Base-by-base conservation (phyloP, 2,329 filamentous ascomycete genomes). In the Aureobasidium sp. region DNA sequence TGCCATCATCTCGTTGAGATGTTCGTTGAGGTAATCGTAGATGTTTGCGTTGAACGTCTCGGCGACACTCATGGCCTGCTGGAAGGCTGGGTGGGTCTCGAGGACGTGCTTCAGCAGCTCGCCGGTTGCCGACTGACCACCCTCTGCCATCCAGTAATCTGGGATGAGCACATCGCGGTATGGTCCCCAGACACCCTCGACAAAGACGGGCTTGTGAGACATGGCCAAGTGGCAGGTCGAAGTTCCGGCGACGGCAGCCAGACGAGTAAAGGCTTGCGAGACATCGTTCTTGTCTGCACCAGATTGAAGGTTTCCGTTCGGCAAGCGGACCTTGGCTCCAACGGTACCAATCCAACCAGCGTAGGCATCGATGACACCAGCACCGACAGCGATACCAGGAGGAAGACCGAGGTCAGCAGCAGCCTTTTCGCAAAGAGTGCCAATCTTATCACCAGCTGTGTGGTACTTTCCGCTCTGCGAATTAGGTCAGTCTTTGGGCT, bases 311-410 rank as follows among this genome's bases (percentile, higher is more conserved):
- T 88, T 86, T 61, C 88, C 84, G 62, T 81, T 77, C 44, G 82
- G 81, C 17, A 95, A 82, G 67, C 91, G 83, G 68, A 97, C 90
- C 75, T 97, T 97, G 64, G 94, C 93, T 63, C 94, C 94, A n/a
- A 99, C 94, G 1, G 94, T 97, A 64, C 94, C 94, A 68, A 99
- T 94, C 94, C 94, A 99, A 66, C 94, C 94, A 63, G 94, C 94
- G 70, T 99, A 99, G 19, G 94, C 94, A 73, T 99, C 94, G 71
- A 99, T 99, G 66, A 99, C 94, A 74, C 92, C 92, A 70, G 91
- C 96, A 60, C 94, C 94, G 61, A 99, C 89, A 19, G 94, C 91
- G 68, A 97, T 94, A 42, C 92, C 93, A 22, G 88, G 81, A 5
- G 88, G 88, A 3, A 99, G 82, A 8, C 94, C 93, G 64, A 99